A percentile compares a stretch with the other conserved stretches of the same genome.
phyloP scores from a whole-genome alignment of 1,139 yeast genomes.

The Zygosaccharomyces pseudobailii region DNA sequence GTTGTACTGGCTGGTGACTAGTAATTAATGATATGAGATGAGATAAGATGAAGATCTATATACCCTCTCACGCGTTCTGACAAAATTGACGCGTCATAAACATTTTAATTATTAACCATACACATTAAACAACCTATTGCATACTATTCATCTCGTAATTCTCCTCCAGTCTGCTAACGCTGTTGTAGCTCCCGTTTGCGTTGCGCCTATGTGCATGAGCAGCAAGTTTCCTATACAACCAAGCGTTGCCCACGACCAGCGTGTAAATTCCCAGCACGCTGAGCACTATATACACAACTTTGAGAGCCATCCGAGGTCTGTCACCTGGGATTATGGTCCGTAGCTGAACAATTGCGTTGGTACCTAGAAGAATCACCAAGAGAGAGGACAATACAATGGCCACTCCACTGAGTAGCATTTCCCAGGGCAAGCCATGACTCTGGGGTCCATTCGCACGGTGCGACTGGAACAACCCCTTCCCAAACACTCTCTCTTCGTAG shows the following conservation, averaged over 20 bases:
- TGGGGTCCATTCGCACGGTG: slow-evolving; percentile 3
- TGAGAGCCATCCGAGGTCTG: slow-evolving; percentile 12
- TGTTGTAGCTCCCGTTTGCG: slow-evolving; percentile 4
- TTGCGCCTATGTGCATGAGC: not conserved
- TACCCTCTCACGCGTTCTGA: not conserved
- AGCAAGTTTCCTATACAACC: slow-evolving; percentile 13
- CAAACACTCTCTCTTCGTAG: slow-evolving; percentile 16
- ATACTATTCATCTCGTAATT: slow-evolving; percentile 7
- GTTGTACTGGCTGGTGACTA: not conserved
- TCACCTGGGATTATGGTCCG: slow-evolving; percentile 30
- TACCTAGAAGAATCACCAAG: slow-evolving; percentile 33
- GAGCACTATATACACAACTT: slow-evolving; percentile 16
- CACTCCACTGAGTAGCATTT: slow-evolving; percentile 21
- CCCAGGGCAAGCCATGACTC: slow-evolving; percentile 6
- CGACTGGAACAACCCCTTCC: slow-evolving; percentile 17
- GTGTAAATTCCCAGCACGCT: slow-evolving; percentile 15
- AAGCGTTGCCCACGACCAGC: slow-evolving; percentile 18
- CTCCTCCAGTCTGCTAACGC: slow-evolving; percentile 5
- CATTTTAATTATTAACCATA: not conserved
- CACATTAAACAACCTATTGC: not conserved
- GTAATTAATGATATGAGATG: not conserved
- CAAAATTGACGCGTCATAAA: slow-evolving; percentile 1
- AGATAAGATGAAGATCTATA: slow-evolving; percentile 1
- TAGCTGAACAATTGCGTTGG: slow-evolving; percentile 32
- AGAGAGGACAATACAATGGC: slow-evolving; percentile 27